Percentiles rank a stretch among this genome's conserved stretches.
Evolutionary conservation across 306 rosid genomes (phyloP).

Genomic region (Echinosophora koreensis): DNA sequence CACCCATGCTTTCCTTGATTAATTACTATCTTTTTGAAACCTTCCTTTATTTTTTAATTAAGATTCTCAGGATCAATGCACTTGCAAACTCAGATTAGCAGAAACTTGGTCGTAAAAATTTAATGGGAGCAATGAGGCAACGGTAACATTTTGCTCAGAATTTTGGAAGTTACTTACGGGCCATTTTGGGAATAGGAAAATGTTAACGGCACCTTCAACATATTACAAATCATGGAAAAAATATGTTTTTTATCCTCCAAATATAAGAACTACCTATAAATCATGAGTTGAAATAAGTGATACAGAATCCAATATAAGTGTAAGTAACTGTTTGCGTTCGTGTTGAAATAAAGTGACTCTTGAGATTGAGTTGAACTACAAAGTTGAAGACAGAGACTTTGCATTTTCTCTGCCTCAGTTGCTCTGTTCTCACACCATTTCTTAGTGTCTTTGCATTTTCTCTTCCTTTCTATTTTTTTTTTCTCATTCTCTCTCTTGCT

Average conservation of each 20-base stretch:
- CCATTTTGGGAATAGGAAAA: slow-evolving; percentile 55
- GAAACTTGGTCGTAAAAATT: slow-evolving; percentile 43
- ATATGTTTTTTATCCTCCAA: too few species aligned
- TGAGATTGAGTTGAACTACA: neutral
- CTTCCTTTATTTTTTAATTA: neutral
- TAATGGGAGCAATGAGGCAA: slow-evolving; percentile 53
- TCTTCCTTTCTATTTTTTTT: slow-evolving; percentile 44
- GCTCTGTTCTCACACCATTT: slow-evolving; percentile 41
- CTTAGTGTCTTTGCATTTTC: slow-evolving; percentile 17
- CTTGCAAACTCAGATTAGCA: slow-evolving; percentile 24
- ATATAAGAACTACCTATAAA: too few species aligned
- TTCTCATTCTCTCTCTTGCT: slow-evolving; percentile 30
- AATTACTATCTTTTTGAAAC: neutral
- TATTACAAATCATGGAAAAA: neutral
- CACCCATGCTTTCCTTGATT: neutral
- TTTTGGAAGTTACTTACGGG: slow-evolving; percentile 70
- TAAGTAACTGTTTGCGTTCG: too few species aligned
- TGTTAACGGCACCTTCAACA: slow-evolving; percentile 59
- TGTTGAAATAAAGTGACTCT: neutral
- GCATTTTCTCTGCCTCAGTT: slow-evolving; percentile 35
- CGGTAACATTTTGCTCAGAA: slow-evolving; percentile 69
- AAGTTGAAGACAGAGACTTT: neutral
- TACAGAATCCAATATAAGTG: too few species aligned
- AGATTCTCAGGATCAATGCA: slow-evolving; percentile 11
- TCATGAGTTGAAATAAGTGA: too few species aligned